Percentiles rank a stretch among this genome's conserved stretches.
phyloP scores from a whole-genome alignment of 2,329 filamentous ascomycete species.

The Colletotrichum sp. region DNA sequence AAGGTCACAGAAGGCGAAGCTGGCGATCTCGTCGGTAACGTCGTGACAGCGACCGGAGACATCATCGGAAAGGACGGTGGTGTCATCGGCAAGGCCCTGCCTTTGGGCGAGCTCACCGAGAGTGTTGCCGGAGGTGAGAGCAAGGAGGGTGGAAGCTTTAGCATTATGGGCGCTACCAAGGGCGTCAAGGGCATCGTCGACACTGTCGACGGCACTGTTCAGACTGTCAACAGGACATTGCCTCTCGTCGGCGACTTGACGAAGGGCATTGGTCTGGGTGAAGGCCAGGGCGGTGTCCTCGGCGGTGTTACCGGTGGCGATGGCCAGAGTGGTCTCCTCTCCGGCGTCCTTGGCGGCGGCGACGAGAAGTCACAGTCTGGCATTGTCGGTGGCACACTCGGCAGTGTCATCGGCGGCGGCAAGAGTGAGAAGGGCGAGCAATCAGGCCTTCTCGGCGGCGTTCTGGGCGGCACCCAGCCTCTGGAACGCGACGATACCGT shows the following conservation, averaged over 20 bases:
- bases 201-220: conserved; percentile 23
- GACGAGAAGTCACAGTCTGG: not conserved
- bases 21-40: conserved; percentile 45
- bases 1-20: conserved; percentile 45
- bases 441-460: not conserved
- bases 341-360: not conserved
- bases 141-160: conserved; percentile 30
- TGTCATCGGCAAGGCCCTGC: conserved; percentile 43
- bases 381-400: conserved; percentile 1
- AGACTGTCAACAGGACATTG: conserved; percentile 27
- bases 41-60: conserved; percentile 39
- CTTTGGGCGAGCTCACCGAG: conserved; percentile 43
- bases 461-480: conserved; percentile 8
- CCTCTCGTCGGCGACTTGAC: conserved; percentile 21
- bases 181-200: conserved; percentile 25
- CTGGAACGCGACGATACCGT: conserved; percentile 10
- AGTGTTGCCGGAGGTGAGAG: conserved; percentile 42
- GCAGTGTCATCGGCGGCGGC: conserved; percentile 4
- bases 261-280: conserved; percentile 21
- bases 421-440: not conserved
- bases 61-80: conserved; percentile 42
- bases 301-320: conserved; percentile 7
- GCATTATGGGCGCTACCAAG: conserved; percentile 33
- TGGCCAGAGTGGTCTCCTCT: not conserved
- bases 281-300: conserved; percentile 16